Conservation (phyloP, 805 yeast genomes). For the Yamadazyma akitaensis region DNA sequence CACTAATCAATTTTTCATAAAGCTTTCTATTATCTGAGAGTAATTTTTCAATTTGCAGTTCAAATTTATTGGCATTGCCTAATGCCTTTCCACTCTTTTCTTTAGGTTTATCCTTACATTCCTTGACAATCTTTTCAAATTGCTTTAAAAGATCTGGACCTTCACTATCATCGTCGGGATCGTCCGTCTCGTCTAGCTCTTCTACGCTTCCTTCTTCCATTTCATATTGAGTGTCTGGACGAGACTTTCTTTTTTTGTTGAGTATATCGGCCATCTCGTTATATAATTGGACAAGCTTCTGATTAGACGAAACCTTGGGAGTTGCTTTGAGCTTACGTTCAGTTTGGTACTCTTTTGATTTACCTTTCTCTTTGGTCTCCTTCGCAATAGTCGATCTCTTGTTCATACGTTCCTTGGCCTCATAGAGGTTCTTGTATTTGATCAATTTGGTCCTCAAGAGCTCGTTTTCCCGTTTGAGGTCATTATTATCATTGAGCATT, state of each 20-base stretch:
- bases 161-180: neutral
- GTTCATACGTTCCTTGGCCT: slow-evolving; percentile 10
- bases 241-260: slow-evolving; percentile 8
- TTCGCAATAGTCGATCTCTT: neutral
- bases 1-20: slow-evolving; percentile 4
- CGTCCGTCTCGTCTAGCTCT: neutral
- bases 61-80: neutral
- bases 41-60: neutral
- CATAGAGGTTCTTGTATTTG: slow-evolving; percentile 34
- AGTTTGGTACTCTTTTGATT: neutral
- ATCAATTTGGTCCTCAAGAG: slow-evolving; percentile 31
- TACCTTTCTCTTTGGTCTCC: neutral
- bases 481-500: slow-evolving; percentile 19
- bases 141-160: slow-evolving; percentile 8
- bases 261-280: slow-evolving; percentile 16
- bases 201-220: neutral
- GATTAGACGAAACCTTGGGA: neutral
- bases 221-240: neutral
- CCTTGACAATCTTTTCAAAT: slow-evolving; percentile 7
- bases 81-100: neutral
- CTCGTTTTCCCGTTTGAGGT: slow-evolving; percentile 24
- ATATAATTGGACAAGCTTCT: slow-evolving; percentile 10
- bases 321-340: neutral
- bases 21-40: slow-evolving; percentile 5
- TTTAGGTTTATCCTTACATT: slow-evolving; percentile 1